These are phyloP conservation scores for Oryza coarctata DNA, from an alignment of 176 grass and related monocot genomes.

Conservation along the genomic window DNA sequence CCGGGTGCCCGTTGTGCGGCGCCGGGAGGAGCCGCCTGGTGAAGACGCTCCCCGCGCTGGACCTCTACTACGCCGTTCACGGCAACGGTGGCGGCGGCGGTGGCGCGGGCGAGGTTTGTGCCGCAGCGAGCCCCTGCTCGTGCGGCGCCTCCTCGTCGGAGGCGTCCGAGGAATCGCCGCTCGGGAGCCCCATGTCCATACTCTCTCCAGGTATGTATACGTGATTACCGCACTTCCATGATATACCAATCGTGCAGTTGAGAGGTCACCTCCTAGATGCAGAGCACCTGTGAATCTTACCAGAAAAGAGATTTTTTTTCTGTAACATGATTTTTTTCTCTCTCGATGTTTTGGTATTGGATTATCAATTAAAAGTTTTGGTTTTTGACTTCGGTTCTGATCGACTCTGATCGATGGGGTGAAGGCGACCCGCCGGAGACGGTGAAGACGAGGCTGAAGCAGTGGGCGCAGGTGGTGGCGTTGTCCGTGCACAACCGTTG, in stretches of 20 bases:
- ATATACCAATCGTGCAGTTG: neutral
- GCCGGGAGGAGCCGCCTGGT: constrained; percentile 47
- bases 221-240: neutral
- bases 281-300: neutral
- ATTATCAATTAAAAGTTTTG: neutral
- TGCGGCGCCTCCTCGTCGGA: constrained; percentile 47
- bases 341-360: neutral
- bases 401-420: neutral
- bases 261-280: neutral
- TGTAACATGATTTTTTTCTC: neutral
- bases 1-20: constrained; percentile 39
- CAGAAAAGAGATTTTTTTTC: neutral
- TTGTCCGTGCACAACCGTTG: constrained; percentile 53
- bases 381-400: neutral
- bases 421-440: constrained; percentile 68
- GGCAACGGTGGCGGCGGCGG: neutral
- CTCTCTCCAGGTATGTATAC: constrained; percentile 49
- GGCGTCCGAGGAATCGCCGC: constrained; percentile 57
- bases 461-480: constrained; percentile 91
- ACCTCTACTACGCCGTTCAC: constrained; percentile 65
- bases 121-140: constrained; percentile 13
- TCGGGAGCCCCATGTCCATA: constrained; percentile 66
- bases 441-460: constrained; percentile 81
- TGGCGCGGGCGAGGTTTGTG: neutral
- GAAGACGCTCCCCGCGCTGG: constrained; percentile 62